Evolutionary conservation across 2,329 filamentous ascomycete genomes (phyloP), one percentile per base, ranked within the genome.

Genomic region (Fonsecaea pugnacius): DNA sequence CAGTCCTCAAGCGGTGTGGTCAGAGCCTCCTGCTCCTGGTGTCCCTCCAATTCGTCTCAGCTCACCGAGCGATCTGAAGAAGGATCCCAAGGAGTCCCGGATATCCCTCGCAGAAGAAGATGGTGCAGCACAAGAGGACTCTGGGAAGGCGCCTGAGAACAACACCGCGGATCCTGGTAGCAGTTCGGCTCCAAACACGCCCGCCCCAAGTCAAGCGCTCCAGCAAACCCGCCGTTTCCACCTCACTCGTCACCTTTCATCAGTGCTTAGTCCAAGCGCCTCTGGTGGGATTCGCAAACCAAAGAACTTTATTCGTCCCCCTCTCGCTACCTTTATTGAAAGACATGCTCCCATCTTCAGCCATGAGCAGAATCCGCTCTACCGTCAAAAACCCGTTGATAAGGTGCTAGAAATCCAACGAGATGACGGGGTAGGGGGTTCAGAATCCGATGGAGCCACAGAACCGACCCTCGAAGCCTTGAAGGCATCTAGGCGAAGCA

Each of bases 31-130:
- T n/a, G 54, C 60, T 6, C 58, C 40, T 56, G 73, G 72, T 24
- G 74, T 80, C n/a, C 79, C 79, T 8, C 46, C 73, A 55, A 76
- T 81, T 16, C 73, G 78, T 52, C 73, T 77, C 43, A 80, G 78
- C 2, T 76, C 77, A 4, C 78, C 78, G 2, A 78, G 78, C 5
- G 77, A 77, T 6, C 77, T 78, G 62, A 70, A 79, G 38, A 73
- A 74, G 52, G 76, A 78, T 18, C 55, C 58, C 36, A 58, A 55
- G 10, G 67, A 48, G 36, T 46, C 69, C 43, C 69, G 58, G 58
- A 62, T 32, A 12, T 36, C 64, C 38, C 21, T 50, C 33, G 18
- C 55, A 27, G 58, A 43, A 32, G 56, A 60, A 35, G 36, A 10
- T 10, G 50, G 64, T 12, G 18, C 64, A 51, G 32, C 50, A 3